A percentile compares a stretch with the other conserved stretches of the same genome.
phyloP scores from a whole-genome alignment of 495 filamentous ascomycete genomes.

The Aspergillus coremiiformis region DNA sequence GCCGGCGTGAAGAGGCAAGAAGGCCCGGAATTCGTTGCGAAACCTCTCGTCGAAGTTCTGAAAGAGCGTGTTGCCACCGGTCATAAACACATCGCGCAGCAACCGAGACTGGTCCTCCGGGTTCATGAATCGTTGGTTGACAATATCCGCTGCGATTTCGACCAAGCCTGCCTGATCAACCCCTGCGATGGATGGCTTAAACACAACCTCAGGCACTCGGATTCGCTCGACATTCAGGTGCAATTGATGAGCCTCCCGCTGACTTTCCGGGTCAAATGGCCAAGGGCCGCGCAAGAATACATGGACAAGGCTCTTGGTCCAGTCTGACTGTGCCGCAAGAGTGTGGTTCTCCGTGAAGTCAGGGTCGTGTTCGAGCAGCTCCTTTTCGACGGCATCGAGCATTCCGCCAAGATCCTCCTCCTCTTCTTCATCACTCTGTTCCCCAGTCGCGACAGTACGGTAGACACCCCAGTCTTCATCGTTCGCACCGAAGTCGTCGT shows the following conservation, averaged over 20 bases:
- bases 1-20: slow-evolving; percentile 60
- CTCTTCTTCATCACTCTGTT: slow-evolving; percentile 66
- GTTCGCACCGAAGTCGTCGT: slow-evolving; percentile 94
- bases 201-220: slow-evolving; percentile 89
- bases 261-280: slow-evolving; percentile 72
- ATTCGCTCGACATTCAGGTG: slow-evolving; percentile 97
- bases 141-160: slow-evolving; percentile 80
- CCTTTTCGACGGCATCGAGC: slow-evolving; percentile 69
- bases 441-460: slow-evolving; percentile 76
- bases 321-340: slow-evolving; percentile 84
- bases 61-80: slow-evolving; percentile 88
- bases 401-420: slow-evolving; percentile 74
- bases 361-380: slow-evolving; percentile 79
- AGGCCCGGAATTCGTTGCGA: slow-evolving; percentile 58
- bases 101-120: slow-evolving; percentile 53
- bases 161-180: slow-evolving; percentile 90
- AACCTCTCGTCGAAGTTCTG: slow-evolving; percentile 79
- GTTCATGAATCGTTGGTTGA: slow-evolving; percentile 65
- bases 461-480: slow-evolving; percentile 98
- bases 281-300: slow-evolving; percentile 82
- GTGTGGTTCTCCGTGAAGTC: slow-evolving; percentile 85
- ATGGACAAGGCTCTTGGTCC: slow-evolving; percentile 85
- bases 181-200: slow-evolving; percentile 91
- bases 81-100: slow-evolving; percentile 82
- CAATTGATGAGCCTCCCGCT: slow-evolving; percentile 76